Percentiles rank a stretch among this genome's conserved stretches.
phyloP scores from a whole-genome alignment of 2,329 filamentous ascomycete species.

The Fusarium buharicum region DNA sequence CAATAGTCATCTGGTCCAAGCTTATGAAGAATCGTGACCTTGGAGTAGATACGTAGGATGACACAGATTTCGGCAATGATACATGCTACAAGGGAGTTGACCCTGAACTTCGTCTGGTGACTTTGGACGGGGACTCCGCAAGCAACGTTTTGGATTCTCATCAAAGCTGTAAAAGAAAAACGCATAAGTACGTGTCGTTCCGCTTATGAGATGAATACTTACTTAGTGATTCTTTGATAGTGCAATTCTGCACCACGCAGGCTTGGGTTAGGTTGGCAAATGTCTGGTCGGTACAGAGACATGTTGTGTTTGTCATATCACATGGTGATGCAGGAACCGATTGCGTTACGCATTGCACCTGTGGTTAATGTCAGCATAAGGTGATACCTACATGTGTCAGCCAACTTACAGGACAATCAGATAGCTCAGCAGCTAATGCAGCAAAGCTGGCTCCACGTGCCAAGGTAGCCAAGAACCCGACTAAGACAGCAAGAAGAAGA shows the following conservation, averaged over 20 bases:
- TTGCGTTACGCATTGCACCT: constrained; percentile 30
- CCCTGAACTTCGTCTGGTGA: constrained; percentile 27
- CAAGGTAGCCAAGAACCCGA: constrained; percentile 5
- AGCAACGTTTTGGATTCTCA: constrained; percentile 24
- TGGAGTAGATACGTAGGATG: constrained; percentile 26
- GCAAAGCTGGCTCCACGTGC: constrained; percentile 26
- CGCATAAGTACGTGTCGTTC: background rate
- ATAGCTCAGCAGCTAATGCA: constrained; percentile 24
- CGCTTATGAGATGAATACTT: background rate
- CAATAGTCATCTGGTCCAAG: constrained; percentile 26
- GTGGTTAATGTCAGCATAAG: constrained; percentile 1
- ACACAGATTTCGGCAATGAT: constrained; percentile 26
- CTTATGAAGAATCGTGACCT: constrained; percentile 26
- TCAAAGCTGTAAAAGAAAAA: background rate
- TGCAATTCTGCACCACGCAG: constrained; percentile 27
- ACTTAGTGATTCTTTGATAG: constrained; percentile 33
- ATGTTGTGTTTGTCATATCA: constrained; percentile 28
- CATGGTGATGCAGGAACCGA: constrained; percentile 26
- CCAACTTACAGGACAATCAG: constrained; percentile 21
- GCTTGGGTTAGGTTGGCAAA: constrained; percentile 26
- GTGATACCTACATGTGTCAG: too few species aligned
- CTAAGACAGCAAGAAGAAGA: constrained; percentile 17
- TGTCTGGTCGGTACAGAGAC: constrained; percentile 30
- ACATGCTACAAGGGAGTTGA: constrained; percentile 27
- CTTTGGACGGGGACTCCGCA: constrained; percentile 30